These are phyloP conservation scores for Monosporascus sp. DNA, from an alignment of 2,329 filamentous ascomycete genomes.

Conservation along the genomic window DNA sequence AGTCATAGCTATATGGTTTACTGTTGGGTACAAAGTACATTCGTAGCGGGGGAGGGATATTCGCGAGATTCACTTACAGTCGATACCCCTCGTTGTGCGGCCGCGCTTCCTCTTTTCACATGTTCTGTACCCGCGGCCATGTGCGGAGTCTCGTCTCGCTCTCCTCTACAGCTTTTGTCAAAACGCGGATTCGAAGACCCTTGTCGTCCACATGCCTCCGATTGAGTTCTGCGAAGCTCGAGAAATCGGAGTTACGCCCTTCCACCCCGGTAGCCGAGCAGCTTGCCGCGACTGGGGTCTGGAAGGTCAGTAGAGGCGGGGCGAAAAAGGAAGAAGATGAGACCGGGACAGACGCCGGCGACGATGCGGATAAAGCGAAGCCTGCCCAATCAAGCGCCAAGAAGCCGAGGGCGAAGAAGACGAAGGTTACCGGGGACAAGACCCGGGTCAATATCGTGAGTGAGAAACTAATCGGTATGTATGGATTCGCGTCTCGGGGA, in stretches of 20 bases:
- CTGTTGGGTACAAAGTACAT: too few species aligned
- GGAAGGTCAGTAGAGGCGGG: constrained; percentile 3
- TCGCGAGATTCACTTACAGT: too few species aligned
- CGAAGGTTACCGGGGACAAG: constrained; percentile 24
- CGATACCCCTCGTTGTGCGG: too few species aligned
- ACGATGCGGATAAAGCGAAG: neutral
- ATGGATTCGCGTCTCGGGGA: neutral
- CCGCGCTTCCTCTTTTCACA: constrained; percentile 14
- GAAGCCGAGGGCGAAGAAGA: neutral
- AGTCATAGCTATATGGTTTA: too few species aligned
- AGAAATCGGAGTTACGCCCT: constrained; percentile 1
- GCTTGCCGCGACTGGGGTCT: constrained; percentile 14
- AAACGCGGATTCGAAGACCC: neutral
- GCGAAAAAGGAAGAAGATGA: neutral
- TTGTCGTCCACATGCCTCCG: constrained; percentile 7
- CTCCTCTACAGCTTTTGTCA: constrained; percentile 1
- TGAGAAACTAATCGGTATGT: constrained; percentile 45
- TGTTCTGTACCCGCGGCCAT: constrained; percentile 20
- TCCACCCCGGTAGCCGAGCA: constrained; percentile 14
- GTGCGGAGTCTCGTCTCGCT: constrained; percentile 13
- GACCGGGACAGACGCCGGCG: neutral
- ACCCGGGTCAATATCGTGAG: constrained; percentile 49
- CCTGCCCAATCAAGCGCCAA: neutral
- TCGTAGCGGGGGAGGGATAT: too few species aligned
- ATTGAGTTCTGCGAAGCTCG: neutral